Evolutionary conservation across 805 yeast genomes (phyloP), one percentile per base, ranked within the genome.

Genomic region (Trichomonascus vanleenenianus): DNA sequence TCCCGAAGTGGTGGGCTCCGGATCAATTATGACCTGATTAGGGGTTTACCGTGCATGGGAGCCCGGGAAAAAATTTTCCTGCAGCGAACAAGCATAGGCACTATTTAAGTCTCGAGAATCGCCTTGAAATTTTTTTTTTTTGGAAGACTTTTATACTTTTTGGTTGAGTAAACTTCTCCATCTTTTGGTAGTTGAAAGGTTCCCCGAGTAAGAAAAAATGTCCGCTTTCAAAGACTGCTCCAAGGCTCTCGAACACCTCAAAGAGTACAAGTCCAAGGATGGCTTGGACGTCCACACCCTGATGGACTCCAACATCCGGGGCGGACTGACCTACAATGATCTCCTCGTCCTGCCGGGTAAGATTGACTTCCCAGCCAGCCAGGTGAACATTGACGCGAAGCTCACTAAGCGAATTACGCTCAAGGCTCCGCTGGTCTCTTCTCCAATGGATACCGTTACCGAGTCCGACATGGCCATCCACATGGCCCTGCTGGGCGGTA

Each of bases 401-500:
- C 74, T 93, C 68, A 91, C 98, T 63, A 89, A 84, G 74, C 84
- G 83, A 62, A 93, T 93, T 74, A 69, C 93, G 46, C 75, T 93
- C 69, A 88, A 84, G 74, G 74, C 96, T 40, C 98, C 98, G 48
- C 87, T 93, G 56, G 91, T 93, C 50, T 91, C 97, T 16, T 87
- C 97, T 60, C 98, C 98, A 58, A 93, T 93, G 98, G 98, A 93
- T 72, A 93, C 98, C 42, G 98, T 93, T 56, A 93, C 98, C 48
- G 98, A 93, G 75, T 72, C 88, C 52, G 85, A 82, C 50, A 93
- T 93, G 98, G 98, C 98, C 55, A 91, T 93, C 59, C 81, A 88
- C 72, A 89, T 93, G 97, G 97, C 98, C 56, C 78, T 93, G 56
- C 78, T 89, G 59, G 98, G 98, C 67, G 98, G 98, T 71, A 87